A percentile compares a stretch with the other conserved stretches of the same genome.
phyloP scores from a whole-genome alignment of 306 rosid genomes.

The Casuarina equisetifolia region DNA sequence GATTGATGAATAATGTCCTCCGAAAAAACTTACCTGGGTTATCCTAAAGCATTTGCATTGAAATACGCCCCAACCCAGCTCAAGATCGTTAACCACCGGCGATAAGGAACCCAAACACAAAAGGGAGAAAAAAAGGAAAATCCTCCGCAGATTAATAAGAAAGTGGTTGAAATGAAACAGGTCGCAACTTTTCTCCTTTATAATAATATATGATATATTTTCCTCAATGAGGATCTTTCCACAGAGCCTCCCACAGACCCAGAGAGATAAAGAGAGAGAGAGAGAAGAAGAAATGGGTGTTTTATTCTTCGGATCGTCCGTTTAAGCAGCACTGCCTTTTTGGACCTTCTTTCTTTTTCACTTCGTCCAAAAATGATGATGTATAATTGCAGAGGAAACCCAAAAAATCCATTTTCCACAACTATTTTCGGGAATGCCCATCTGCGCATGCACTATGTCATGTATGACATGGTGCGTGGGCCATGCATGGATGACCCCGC shows the following conservation, averaged over 20 bases:
- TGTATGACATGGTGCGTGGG: background rate
- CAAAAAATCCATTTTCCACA: slow-evolving; percentile 23
- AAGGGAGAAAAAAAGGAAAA: slow-evolving; percentile 7
- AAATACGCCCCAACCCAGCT: slow-evolving; percentile 39
- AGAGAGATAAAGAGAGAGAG: background rate
- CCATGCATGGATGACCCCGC: slow-evolving; percentile 19
- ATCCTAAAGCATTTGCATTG: slow-evolving; percentile 38
- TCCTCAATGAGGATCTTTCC: slow-evolving; percentile 36
- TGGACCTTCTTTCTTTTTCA: slow-evolving; percentile 49
- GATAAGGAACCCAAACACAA: slow-evolving; percentile 33
- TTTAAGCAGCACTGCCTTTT: slow-evolving; percentile 55
- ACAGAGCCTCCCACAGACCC: background rate
- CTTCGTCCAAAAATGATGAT: slow-evolving; percentile 56
- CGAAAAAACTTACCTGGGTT: slow-evolving; percentile 42
- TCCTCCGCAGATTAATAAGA: slow-evolving; percentile 13
- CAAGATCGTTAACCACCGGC: slow-evolving; percentile 43
- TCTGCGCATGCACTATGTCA: slow-evolving; percentile 3
- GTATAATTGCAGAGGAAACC: slow-evolving; percentile 27
- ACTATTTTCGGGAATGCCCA: slow-evolving; percentile 42
- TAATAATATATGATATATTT: slow-evolving; percentile 24
- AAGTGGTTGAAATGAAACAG: slow-evolving; percentile 28
- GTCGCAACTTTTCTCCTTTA: slow-evolving; percentile 16
- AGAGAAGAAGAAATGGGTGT: slow-evolving; percentile 32
- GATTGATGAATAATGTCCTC: background rate
- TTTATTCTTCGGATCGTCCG: slow-evolving; percentile 69